Evolutionary conservation across 202 grass and related monocot genomes (phyloP), one percentile per base, ranked within the genome.

Genomic region (Schoenoplectus tabernaemontani): DNA sequence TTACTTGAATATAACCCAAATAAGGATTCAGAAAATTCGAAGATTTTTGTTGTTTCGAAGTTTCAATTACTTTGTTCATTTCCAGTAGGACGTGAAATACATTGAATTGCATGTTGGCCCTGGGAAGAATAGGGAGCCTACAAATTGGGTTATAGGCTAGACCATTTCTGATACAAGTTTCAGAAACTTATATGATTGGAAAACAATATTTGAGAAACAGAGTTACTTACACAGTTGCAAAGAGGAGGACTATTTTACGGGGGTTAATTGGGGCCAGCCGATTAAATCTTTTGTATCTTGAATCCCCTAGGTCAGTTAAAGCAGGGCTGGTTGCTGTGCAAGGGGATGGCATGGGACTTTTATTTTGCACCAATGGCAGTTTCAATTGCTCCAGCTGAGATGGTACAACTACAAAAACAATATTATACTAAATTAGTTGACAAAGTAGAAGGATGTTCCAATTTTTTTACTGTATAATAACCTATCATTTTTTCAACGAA

Each of bases 181-280:
- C 7, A 50, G 36, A 44, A 44, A 10, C 20, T 4, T 51, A n/a
- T 81, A 15, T 67, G 44, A 20, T 72, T 50, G 68, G 6, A 32
- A 75, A 74, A 74, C 13, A 53, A 36, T 12, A 54, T 9, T 15
- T 28, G 67, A 48, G 43, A 11, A 72, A 54, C 7, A 75, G 60
- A 15, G 28, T 16, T 20, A 80, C 96, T 92, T 89, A 95, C 96
- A 99, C 41, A 22, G 96, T 95, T 32, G 96, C 96, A 61, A 98
- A 98, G n/a, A 98, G 83, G 34, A 98, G 91, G 56, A 95, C 85
- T 12, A 98, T 95, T 89, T 83, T 95, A 32, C 84, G 84, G 23
- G 95, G 91, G 71, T 95, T 88, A 34, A 93, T 59, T 0, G 85
- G 65, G 9, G 81, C 82, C 39, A 98, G 57, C 4, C 88, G 89